These are phyloP conservation scores for Aspergillus pseudoviridinutans DNA, from an alignment of 2,329 filamentous ascomycete genomes.

Conservation along the genomic window DNA sequence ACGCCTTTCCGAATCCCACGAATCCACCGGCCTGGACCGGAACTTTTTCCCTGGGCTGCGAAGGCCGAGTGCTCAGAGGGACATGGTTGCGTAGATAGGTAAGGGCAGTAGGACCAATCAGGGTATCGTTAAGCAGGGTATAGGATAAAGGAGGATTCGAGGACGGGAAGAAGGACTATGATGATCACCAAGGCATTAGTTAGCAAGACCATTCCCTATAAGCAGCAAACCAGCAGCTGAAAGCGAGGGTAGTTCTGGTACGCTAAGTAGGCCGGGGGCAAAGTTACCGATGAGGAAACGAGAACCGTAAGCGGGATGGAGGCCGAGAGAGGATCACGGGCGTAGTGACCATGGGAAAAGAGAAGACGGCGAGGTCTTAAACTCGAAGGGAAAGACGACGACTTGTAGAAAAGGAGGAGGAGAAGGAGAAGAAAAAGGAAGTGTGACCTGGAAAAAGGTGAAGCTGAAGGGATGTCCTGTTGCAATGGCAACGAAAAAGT, in stretches of 20 bases:
- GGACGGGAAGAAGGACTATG: slow-evolving; percentile 12
- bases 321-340: slow-evolving; percentile 2
- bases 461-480: slow-evolving; percentile 40
- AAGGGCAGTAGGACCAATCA: slow-evolving; percentile 4
- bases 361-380: slow-evolving; percentile 15
- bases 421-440: slow-evolving; percentile 23
- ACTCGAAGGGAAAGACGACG: slow-evolving; percentile 5
- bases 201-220: slow-evolving; percentile 2
- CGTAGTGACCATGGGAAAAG: slow-evolving; percentile 17
- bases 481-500: slow-evolving; percentile 41
- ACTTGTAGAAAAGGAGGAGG: slow-evolving; percentile 10
- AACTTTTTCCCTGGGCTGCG: slow-evolving; percentile 11
- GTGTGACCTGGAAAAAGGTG: slow-evolving; percentile 29
- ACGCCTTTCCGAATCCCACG: slow-evolving; percentile 15
- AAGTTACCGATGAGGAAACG: slow-evolving; percentile 17
- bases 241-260: slow-evolving; percentile 9
- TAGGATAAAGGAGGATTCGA: slow-evolving; percentile 7
- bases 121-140: slow-evolving; percentile 7
- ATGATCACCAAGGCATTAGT: slow-evolving; percentile 1
- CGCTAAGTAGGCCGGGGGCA: slow-evolving; percentile 17
- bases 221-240: slow-evolving; percentile 10
- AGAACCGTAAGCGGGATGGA: slow-evolving; percentile 8
- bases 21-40: slow-evolving; percentile 19
- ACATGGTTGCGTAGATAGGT: slow-evolving; percentile 22
- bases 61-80: slow-evolving; percentile 21